Evolutionary conservation across 768 basidiomycete genomes (phyloP).

Genomic region (Lentinula detonsa): DNA sequence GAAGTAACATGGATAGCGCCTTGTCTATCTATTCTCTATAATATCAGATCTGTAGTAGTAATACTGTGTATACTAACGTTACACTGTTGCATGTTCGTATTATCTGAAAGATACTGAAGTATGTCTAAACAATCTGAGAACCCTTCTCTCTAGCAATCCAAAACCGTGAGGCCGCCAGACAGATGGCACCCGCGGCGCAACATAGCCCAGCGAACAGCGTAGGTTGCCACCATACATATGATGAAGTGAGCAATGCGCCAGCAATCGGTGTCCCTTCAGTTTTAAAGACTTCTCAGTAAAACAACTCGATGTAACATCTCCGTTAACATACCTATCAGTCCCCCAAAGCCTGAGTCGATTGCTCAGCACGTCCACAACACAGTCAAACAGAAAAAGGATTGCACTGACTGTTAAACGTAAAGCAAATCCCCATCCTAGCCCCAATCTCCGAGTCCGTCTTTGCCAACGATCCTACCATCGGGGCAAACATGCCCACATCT

Average conservation of each 20-base stretch:
- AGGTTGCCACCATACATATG: conserved; percentile 1
- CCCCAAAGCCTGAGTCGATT: conserved; percentile 1
- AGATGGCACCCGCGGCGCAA: not conserved
- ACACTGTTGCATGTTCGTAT: no score
- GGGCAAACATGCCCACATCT: conserved; percentile 3
- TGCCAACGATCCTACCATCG: conserved; percentile 5
- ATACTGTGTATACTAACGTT: not conserved
- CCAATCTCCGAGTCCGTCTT: conserved; percentile 5
- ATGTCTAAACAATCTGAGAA: not conserved
- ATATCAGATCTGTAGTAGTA: not conserved
- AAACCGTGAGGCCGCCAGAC: not conserved
- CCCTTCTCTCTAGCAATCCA: conserved; percentile 1
- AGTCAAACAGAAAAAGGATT: not conserved
- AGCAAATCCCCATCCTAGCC: conserved; percentile 1
- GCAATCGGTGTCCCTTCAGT: conserved; percentile 5
- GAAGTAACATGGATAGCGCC: conserved; percentile 27
- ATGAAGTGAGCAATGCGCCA: conserved; percentile 5
- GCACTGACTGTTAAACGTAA: not conserved
- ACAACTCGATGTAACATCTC: not conserved
- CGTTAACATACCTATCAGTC: conserved; percentile 1
- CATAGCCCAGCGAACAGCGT: conserved; percentile 1
- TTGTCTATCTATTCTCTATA: not conserved
- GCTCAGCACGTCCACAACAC: not conserved
- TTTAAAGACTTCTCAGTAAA: not conserved
- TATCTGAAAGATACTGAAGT: not conserved